Conservation (phyloP, 257 asterid genomes). For the Forsythia viridissima region DNA sequence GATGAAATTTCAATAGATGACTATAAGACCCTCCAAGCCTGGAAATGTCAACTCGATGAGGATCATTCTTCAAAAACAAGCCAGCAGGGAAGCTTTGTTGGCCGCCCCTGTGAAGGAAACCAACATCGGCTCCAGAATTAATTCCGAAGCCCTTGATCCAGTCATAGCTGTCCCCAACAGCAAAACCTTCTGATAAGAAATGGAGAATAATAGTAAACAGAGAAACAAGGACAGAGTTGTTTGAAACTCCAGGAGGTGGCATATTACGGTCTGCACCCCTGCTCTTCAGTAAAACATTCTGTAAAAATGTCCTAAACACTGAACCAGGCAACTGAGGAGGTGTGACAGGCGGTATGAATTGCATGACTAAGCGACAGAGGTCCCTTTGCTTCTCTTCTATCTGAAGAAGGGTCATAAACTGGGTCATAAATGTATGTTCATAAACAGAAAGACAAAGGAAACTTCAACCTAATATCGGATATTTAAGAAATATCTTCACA, state of each 20-base stretch:
- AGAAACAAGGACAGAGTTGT: conserved; percentile 88
- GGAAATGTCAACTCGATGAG: conserved; percentile 79
- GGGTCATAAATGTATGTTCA: conserved; percentile 7
- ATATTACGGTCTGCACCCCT: conserved; percentile 90
- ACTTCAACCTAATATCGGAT: not conserved
- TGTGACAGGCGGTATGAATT: conserved; percentile 74
- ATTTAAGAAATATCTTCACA: conserved; percentile 7
- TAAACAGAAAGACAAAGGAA: not conserved
- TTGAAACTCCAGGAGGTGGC: conserved; percentile 96
- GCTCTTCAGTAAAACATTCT: conserved; percentile 79
- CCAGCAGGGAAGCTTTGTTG: conserved; percentile 77
- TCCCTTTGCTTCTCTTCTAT: conserved; percentile 96
- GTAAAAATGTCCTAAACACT: conserved; percentile 78
- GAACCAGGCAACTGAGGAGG: conserved; percentile 89
- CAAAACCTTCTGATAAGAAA: conserved; percentile 83
- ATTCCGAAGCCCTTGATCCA: conserved; percentile 68
- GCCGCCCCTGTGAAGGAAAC: conserved; percentile 95
- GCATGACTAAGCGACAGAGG: conserved; percentile 88
- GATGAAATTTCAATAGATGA: conserved; percentile 64
- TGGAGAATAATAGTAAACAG: conserved; percentile 80
- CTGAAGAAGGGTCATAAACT: conserved; percentile 41
- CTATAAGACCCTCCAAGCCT: conserved; percentile 91
- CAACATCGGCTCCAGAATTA: conserved; percentile 62
- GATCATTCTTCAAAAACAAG: conserved; percentile 78
- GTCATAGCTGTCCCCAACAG: conserved; percentile 59